phyloP scores from a whole-genome alignment of 176 grass and related monocot species.

The Bothriochloa decipiens region DNA sequence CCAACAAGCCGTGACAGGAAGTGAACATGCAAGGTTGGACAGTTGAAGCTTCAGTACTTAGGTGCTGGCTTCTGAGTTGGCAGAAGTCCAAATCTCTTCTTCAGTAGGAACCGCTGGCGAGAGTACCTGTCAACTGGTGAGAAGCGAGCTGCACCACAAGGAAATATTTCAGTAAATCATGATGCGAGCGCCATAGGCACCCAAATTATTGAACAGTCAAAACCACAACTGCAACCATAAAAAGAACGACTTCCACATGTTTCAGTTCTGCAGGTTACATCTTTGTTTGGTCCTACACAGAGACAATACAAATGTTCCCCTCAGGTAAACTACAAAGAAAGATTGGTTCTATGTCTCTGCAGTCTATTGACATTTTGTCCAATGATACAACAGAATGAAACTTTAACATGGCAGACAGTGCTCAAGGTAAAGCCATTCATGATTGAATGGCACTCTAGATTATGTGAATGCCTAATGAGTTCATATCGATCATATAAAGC shows the following conservation, averaged over 20 bases:
- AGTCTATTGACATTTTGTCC: too few species aligned
- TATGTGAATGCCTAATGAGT: neutral
- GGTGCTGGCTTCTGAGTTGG: conserved; percentile 73
- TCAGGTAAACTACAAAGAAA: neutral
- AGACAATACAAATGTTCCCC: neutral
- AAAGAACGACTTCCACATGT: neutral
- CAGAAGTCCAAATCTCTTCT: conserved; percentile 91
- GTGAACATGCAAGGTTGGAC: neutral
- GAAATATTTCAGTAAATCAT: conserved; percentile 2
- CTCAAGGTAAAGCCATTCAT: neutral
- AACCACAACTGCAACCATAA: neutral
- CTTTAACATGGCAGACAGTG: too few species aligned
- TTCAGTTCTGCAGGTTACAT: neutral
- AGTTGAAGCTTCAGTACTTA: conserved; percentile 61
- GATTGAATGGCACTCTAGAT: neutral
- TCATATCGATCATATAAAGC: neutral
- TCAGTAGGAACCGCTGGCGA: conserved; percentile 77
- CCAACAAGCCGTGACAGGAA: neutral
- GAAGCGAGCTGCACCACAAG: conserved; percentile 75
- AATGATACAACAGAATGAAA: too few species aligned
- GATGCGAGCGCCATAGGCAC: neutral
- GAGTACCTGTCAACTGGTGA: conserved; percentile 89
- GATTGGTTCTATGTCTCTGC: neutral
- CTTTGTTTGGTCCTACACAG: neutral
- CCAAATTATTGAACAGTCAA: neutral